Conservation (phyloP, 768 basidiomycete genomes). For the Mycena indigotica region DNA sequence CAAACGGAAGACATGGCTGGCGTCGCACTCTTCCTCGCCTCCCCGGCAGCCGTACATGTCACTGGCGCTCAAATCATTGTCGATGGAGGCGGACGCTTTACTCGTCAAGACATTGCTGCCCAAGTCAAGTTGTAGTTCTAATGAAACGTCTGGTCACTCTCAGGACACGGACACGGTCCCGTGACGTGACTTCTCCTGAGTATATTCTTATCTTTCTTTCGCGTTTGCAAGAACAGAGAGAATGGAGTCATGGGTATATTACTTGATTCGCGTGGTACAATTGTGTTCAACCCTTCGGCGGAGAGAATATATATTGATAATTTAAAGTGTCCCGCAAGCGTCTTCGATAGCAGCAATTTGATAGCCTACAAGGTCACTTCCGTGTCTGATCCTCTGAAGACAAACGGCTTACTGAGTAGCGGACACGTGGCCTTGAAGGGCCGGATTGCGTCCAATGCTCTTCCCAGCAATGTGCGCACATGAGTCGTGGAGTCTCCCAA, state of each 20-base stretch:
- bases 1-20: slow-evolving; percentile 67
- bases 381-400: neutral
- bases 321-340: too few species aligned
- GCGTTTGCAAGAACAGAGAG: neutral
- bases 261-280: too few species aligned
- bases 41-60: slow-evolving; percentile 61
- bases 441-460: neutral
- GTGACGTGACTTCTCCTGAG: neutral
- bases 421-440: neutral
- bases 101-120: slow-evolving; percentile 9
- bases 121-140: slow-evolving; percentile 18
- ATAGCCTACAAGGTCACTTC: neutral
- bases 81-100: slow-evolving; percentile 51
- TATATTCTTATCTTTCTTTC: neutral
- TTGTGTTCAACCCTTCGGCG: too few species aligned
- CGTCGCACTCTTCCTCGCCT: slow-evolving; percentile 61
- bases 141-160: neutral
- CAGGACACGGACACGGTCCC: neutral
- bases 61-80: slow-evolving; percentile 65
- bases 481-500: neutral
- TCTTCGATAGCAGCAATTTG: neutral
- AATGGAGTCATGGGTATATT: too few species aligned
- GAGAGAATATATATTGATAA: too few species aligned
- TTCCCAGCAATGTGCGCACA: neutral
- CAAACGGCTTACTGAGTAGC: neutral